These are phyloP conservation scores for Ceratobasidium sp. DNA, from an alignment of 1,284 basidiomycete species.

Conservation along the genomic window DNA sequence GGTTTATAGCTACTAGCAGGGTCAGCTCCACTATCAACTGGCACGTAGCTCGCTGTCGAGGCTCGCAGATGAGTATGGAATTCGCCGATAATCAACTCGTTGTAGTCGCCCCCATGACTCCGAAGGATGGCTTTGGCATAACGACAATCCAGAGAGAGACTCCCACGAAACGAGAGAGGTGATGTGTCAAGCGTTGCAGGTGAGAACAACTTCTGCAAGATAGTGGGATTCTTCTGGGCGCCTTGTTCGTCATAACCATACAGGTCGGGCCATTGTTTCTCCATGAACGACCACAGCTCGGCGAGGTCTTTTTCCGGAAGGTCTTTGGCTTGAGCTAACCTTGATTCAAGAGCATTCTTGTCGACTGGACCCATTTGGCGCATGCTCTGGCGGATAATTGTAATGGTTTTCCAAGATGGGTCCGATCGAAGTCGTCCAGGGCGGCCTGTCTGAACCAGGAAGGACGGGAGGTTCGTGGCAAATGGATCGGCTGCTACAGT, in stretches of 20 bases:
- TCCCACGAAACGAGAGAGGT: constrained; percentile 7
- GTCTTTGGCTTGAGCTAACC: constrained; percentile 15
- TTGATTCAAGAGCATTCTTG: constrained; percentile 25
- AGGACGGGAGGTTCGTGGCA: constrained; percentile 79
- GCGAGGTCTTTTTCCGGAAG: constrained; percentile 16
- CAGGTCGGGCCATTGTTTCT: constrained; percentile 37
- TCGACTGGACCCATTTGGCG: constrained; percentile 33
- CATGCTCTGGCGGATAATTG: constrained; percentile 70
- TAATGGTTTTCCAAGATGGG: constrained; percentile 69
- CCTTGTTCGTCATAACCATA: constrained; percentile 28
- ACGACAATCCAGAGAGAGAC: background rate
- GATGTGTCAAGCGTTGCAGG: background rate
- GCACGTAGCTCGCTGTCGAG: constrained; percentile 6
- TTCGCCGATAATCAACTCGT: constrained; percentile 6
- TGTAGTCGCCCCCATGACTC: constrained; percentile 23
- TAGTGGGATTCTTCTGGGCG: constrained; percentile 2
- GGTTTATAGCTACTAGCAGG: background rate
- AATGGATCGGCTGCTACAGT: constrained; percentile 60
- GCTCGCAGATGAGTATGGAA: constrained; percentile 1
- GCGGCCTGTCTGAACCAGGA: constrained; percentile 72
- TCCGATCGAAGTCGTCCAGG: constrained; percentile 70
- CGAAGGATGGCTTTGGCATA: constrained; percentile 11
- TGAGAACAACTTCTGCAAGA: constrained; percentile 15
- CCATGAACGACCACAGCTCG: constrained; percentile 20
- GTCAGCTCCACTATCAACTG: background rate